Base-by-base conservation (phyloP, 1,284 basidiomycete genomes). In the Heterobasidion parviporum region DNA sequence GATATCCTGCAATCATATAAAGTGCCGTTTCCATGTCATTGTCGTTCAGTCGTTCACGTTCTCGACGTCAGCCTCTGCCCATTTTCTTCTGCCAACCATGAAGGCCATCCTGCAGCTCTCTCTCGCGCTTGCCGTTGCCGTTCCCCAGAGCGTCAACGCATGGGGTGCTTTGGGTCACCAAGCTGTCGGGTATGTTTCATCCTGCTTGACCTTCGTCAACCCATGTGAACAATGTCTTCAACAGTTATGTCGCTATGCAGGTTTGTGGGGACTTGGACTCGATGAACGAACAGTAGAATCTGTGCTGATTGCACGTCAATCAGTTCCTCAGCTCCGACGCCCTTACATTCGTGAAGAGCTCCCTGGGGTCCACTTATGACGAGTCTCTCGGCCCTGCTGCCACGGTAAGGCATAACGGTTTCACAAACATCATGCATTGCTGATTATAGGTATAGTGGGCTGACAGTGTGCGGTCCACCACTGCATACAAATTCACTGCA, bases 301-400 rank as follows among this genome's bases (percentile, higher is more conserved):
- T 20, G 18, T 18, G 20, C 15, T n/a, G 5, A 15, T 49, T 16
- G 4, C 4, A 16, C 7, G 41, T 0, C 41, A 7, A 44, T 48
- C 38, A 79, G 76, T 79, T 79, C 61, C 67, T 79, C 33, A 68
- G 69, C 20, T 69, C 75, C 2, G 74, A 74, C 15, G 71, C 77
- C 1, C 67, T 77, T 6, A 65, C 71, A 1, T 77, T 76, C 56
- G 78, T 80, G 3, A 64, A 77, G 53, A 65, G 68, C 1, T 73
- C 74, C 4, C 67, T 80, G n/a, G 72, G 73, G 1, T 64, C 73
- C 0, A 71, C 65, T 0, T 77, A 74, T 60, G 67, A 68, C 38
- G 56, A 71, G 50, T 75, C 76, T 7, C 70, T 80, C 10, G 77
- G 77, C 2, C 70, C 71, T 53, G 76, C 75, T 15, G 74, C 76